Evolutionary conservation across 768 basidiomycete species (phyloP).

Genomic region (Amanita rimosa): DNA sequence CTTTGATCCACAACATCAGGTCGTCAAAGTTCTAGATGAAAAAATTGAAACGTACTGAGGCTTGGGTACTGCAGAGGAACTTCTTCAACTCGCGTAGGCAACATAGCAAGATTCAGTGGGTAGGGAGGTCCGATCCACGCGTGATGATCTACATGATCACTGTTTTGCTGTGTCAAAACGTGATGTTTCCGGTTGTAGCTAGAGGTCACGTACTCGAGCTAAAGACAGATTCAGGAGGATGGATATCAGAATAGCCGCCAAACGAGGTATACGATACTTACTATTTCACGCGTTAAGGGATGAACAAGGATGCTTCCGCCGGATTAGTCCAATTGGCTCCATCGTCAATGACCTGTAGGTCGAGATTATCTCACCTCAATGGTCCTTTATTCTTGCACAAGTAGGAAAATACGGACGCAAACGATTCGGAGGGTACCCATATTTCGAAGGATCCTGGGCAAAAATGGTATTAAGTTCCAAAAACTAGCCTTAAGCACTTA

Average conservation of each 20-base stretch:
- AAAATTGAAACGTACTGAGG: slow-evolving; percentile 34
- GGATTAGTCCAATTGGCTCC: neutral
- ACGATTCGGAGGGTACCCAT: slow-evolving; percentile 70
- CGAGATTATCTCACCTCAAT: slow-evolving; percentile 39
- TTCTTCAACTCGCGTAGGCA: slow-evolving; percentile 39
- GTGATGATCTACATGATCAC: slow-evolving; percentile 59
- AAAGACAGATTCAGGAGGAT: neutral
- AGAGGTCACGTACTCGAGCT: slow-evolving; percentile 32
- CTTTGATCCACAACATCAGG: slow-evolving; percentile 20
- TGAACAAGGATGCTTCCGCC: slow-evolving; percentile 56
- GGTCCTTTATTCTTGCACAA: slow-evolving; percentile 55
- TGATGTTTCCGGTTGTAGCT: neutral
- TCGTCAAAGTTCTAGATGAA: neutral
- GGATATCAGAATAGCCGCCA: neutral
- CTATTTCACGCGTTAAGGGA: slow-evolving; percentile 62
- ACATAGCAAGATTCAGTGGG: slow-evolving; percentile 48
- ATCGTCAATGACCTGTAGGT: neutral
- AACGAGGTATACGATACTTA: slow-evolving; percentile 18
- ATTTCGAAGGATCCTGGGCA: slow-evolving; percentile 66
- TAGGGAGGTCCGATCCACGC: slow-evolving; percentile 69
- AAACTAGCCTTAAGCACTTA: slow-evolving; percentile 18
- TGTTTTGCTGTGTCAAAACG: slow-evolving; percentile 14
- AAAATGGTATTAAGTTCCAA: neutral
- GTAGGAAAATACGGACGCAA: slow-evolving; percentile 68
- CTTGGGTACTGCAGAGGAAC: slow-evolving; percentile 62